A percentile compares a stretch with the other conserved stretches of the same genome.
Conservation (phyloP, 768 basidiomycete genomes). For the Tulasnella sp. region DNA sequence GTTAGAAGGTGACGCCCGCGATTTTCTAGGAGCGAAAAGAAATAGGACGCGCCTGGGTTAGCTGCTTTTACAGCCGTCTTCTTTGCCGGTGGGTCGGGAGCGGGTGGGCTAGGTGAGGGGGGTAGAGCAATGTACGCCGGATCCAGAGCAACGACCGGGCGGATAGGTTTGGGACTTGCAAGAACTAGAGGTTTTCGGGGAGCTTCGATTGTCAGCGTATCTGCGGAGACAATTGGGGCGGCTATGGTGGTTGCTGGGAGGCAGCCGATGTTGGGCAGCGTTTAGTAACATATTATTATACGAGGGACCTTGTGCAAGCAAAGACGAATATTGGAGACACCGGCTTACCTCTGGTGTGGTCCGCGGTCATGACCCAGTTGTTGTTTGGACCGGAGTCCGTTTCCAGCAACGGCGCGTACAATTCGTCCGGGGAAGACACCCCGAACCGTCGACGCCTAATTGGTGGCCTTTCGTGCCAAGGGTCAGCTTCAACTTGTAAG, state of each 20-base stretch:
- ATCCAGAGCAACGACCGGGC: neutral
- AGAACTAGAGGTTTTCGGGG: neutral
- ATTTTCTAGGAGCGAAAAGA: no score
- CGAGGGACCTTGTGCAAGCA: no score
- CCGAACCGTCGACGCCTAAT: no score
- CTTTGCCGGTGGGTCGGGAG: neutral
- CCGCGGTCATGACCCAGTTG: no score
- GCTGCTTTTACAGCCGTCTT: neutral
- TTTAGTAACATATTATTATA: neutral
- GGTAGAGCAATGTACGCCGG: neutral
- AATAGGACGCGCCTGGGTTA: neutral
- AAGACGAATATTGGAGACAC: no score
- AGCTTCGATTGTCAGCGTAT: neutral
- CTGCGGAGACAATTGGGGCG: neutral
- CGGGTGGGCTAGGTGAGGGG: neutral
- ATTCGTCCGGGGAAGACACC: no score
- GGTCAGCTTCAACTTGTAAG: no score
- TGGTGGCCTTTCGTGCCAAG: no score
- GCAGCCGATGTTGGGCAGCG: neutral
- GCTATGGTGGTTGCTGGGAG: neutral
- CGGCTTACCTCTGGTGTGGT: no score
- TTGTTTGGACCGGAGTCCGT: no score
- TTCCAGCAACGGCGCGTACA: no score
- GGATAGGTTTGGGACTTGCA: neutral
- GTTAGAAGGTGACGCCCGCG: no score